phyloP scores from a whole-genome alignment of 345 rosid genomes.

The Gossypium herbaceum region DNA sequence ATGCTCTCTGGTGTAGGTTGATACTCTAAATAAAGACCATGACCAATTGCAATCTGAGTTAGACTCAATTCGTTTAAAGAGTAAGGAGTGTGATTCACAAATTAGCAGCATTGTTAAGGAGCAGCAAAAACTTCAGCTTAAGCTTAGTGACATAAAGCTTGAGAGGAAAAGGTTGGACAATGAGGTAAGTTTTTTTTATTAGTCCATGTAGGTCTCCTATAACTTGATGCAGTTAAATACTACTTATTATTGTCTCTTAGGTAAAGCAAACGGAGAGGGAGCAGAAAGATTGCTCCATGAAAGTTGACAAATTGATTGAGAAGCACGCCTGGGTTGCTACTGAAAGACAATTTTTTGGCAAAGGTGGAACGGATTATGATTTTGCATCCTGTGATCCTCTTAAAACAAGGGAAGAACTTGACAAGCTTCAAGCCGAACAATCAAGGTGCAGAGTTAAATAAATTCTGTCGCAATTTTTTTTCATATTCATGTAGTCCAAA shows the following conservation, averaged over 20 bases:
- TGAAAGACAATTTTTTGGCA: conserved; percentile 90
- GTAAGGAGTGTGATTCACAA: conserved; percentile 90
- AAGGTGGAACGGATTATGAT: conserved; percentile 94
- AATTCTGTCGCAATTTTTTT: neutral
- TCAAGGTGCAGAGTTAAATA: conserved; percentile 49
- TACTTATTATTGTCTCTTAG: conserved; percentile 26
- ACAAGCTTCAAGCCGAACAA: conserved; percentile 78
- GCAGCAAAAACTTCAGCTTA: conserved; percentile 69
- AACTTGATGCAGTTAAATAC: conserved; percentile 1
- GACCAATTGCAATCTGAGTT: conserved; percentile 67
- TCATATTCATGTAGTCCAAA: conserved; percentile 2
- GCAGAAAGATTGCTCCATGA: conserved; percentile 75
- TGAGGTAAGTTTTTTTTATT: conserved; percentile 53
- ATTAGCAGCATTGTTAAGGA: conserved; percentile 60
- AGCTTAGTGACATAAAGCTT: conserved; percentile 67
- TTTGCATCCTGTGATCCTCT: conserved; percentile 63
- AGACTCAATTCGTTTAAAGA: conserved; percentile 56
- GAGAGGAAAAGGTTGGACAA: conserved; percentile 91
- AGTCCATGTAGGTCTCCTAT: neutral
- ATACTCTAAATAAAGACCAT: conserved; percentile 45
- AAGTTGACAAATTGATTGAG: conserved; percentile 83
- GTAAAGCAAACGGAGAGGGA: conserved; percentile 81
- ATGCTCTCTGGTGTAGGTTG: conserved; percentile 47
- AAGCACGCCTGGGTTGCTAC: conserved; percentile 93
- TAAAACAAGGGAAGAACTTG: conserved; percentile 79